A percentile compares a stretch with the other conserved stretches of the same genome.
Conservation (phyloP, 768 basidiomycete species). For the Amanita brunnescens region DNA sequence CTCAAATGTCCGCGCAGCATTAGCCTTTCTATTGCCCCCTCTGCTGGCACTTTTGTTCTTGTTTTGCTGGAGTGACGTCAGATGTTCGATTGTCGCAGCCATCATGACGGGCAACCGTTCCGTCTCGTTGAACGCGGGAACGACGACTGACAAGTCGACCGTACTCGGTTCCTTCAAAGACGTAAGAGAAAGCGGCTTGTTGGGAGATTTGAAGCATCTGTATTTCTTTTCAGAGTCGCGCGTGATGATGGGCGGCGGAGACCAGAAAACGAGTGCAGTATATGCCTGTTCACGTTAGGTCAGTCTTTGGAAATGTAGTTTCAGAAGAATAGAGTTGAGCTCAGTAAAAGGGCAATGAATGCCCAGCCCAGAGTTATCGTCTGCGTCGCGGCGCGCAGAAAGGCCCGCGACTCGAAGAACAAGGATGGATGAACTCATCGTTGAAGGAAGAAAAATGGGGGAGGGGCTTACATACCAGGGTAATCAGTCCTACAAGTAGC, state of each 20-base stretch:
- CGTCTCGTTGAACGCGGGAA: conserved; percentile 90
- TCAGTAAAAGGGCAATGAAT: conserved; percentile 19
- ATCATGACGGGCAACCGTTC: conserved; percentile 84
- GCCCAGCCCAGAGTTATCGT: conserved; percentile 54
- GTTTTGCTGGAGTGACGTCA: conserved; percentile 26
- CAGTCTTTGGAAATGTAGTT: not conserved
- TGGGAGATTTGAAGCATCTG: conserved; percentile 45
- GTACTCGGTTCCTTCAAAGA: conserved; percentile 45
- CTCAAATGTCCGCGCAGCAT: conserved; percentile 49
- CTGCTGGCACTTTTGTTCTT: not conserved
- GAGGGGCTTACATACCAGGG: conserved; percentile 26
- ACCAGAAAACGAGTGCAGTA: conserved; percentile 61
- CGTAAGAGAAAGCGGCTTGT: conserved; percentile 46
- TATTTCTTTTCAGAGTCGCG: conserved; percentile 63
- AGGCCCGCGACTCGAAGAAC: conserved; percentile 80
- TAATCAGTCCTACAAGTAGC: conserved; percentile 21
- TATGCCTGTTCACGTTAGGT: conserved; percentile 44
- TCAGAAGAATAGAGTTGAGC: conserved; percentile 24
- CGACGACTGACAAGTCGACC: conserved; percentile 71
- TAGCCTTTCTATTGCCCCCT: not conserved
- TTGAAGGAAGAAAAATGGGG: not conserved
- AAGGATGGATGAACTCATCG: conserved; percentile 66
- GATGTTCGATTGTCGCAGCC: conserved; percentile 58
- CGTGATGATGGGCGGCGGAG: conserved; percentile 58
- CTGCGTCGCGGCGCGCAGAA: conserved; percentile 50